phyloP scores from a whole-genome alignment of 352 stramenopile genomes.

The Phytophthora ramorum region DNA sequence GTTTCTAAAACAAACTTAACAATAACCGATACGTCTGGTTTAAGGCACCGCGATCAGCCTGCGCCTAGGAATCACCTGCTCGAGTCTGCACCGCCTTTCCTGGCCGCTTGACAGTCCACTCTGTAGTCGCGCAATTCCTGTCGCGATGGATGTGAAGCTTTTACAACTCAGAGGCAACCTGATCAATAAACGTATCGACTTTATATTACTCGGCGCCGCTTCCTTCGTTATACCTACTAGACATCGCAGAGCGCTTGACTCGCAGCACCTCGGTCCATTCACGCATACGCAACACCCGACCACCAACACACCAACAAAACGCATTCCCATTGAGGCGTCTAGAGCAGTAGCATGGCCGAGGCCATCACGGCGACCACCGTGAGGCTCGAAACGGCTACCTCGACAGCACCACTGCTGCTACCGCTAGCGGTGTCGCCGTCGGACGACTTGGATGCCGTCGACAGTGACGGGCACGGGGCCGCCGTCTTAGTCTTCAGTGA shows the following conservation, averaged over 20 bases:
- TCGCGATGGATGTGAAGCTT: constrained; percentile 1
- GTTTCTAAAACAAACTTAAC: neutral
- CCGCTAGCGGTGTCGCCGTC: constrained; percentile 23
- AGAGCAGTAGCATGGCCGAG: constrained; percentile 31
- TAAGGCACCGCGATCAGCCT: constrained; percentile 10
- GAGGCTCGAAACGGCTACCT: constrained; percentile 14
- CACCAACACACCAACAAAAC: constrained; percentile 18
- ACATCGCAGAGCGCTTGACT: constrained; percentile 10
- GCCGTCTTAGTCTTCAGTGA: constrained; percentile 21
- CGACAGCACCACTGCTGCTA: constrained; percentile 21
- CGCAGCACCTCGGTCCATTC: constrained; percentile 18
- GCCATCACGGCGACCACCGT: constrained; percentile 17
- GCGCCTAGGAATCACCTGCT: constrained; percentile 14
- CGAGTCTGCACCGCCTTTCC: constrained; percentile 1
- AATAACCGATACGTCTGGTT: neutral
- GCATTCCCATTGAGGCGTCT: constrained; percentile 20
- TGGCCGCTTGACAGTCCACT: neutral
- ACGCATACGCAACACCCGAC: constrained; percentile 25
- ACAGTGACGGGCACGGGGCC: constrained; percentile 30
- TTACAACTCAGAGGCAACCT: neutral
- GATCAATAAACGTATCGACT: constrained; percentile 17
- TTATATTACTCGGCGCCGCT: constrained; percentile 30
- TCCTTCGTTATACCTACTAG: constrained; percentile 2
- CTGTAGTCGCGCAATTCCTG: neutral
- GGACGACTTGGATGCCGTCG: constrained; percentile 32